Evolutionary conservation across 73 alveolate species (phyloP).

Genomic region (Symbiodinium natans): DNA sequence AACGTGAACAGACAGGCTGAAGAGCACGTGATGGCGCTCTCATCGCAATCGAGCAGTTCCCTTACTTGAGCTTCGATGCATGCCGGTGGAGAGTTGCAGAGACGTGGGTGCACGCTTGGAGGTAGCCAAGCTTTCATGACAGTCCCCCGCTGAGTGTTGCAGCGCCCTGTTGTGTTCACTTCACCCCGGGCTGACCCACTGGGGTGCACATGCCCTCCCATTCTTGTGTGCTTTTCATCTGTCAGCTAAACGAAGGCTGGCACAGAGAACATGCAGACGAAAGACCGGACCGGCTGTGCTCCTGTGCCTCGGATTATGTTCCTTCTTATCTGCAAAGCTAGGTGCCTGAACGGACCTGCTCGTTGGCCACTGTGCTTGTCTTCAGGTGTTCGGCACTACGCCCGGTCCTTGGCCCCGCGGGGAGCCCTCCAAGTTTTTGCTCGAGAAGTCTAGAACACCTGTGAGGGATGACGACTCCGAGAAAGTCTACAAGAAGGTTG

Average conservation of each 20-base stretch:
- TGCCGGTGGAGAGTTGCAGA: no score
- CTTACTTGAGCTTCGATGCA: no score
- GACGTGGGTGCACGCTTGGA: no score
- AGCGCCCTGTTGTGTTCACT: no score
- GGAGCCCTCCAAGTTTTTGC: background rate
- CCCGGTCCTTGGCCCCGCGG: background rate
- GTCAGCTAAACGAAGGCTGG: no score
- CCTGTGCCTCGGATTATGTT: constrained; percentile 10
- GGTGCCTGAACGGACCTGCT: no score
- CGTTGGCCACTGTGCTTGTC: no score
- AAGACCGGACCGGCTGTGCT: constrained; percentile 13
- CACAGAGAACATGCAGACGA: no score
- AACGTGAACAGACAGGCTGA: background rate
- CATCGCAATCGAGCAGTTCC: background rate
- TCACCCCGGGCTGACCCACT: no score
- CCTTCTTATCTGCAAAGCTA: no score
- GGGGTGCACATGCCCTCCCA: no score
- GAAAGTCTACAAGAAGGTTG: background rate
- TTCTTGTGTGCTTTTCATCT: no score
- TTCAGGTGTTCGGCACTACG: background rate
- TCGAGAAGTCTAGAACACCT: background rate
- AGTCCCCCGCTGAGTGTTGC: background rate
- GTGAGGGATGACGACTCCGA: background rate
- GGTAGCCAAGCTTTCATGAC: background rate
- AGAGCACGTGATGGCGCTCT: background rate